These are phyloP conservation scores for Aspergillus homomorphus DNA, from an alignment of 495 filamentous ascomycete species.

Conservation along the genomic window DNA sequence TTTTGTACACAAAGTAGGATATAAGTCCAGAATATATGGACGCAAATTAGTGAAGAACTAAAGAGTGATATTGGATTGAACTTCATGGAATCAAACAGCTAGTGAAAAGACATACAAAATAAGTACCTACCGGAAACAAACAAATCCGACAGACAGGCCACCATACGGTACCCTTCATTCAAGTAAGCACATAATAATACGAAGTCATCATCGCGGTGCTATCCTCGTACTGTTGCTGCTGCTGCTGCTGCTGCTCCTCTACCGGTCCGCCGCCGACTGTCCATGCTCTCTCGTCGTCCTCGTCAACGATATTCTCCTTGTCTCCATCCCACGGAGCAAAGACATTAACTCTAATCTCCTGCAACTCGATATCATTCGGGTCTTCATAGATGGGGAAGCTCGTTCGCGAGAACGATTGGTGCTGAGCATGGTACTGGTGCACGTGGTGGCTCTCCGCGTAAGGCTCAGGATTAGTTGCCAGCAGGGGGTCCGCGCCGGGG, in stretches of 20 bases:
- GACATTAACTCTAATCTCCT: background rate
- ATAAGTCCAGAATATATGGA: no score
- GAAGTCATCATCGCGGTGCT: no score
- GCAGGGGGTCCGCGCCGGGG: background rate
- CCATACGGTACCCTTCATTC: no score
- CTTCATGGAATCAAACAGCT: no score
- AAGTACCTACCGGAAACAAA: no score
- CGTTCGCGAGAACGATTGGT: background rate
- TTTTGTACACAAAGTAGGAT: no score
- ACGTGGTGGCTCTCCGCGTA: background rate
- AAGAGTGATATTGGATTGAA: no score
- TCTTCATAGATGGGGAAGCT: slow-evolving; percentile 25
- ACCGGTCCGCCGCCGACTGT: background rate
- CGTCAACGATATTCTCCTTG: slow-evolving; percentile 16
- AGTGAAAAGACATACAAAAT: no score
- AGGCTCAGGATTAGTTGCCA: background rate
- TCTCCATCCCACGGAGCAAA: slow-evolving; percentile 15
- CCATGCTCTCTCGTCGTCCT: background rate
- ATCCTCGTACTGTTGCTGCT: background rate
- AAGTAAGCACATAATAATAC: no score
- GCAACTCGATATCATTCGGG: slow-evolving; percentile 5
- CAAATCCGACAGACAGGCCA: no score
- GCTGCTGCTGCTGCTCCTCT: background rate
- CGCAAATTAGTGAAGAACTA: no score
- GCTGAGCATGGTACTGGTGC: background rate